Percentiles rank a stretch among this genome's conserved stretches.
Conservation (phyloP, 2,329 filamentous ascomycete genomes). For the Metarhizium sp. region DNA sequence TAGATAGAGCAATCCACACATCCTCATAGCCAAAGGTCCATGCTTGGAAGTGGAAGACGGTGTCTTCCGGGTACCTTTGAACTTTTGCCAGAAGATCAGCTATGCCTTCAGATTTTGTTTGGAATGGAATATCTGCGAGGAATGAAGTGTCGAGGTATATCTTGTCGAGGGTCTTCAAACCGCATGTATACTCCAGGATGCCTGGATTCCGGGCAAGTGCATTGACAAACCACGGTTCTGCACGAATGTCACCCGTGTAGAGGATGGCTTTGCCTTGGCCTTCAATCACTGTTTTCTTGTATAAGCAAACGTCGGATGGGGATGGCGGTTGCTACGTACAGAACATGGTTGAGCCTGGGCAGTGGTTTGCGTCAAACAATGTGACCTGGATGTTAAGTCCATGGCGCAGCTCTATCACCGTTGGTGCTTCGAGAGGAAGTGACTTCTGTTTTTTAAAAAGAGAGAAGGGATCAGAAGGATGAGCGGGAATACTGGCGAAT, state of each 20-base stretch:
- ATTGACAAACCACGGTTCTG: constrained; percentile 81
- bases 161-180: constrained; percentile 60
- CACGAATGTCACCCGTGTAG: constrained; percentile 83
- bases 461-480: not conserved
- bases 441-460: constrained; percentile 45
- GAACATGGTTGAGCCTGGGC: constrained; percentile 85
- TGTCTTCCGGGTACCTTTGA: constrained; percentile 57
- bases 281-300: constrained; percentile 55
- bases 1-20: constrained; percentile 75
- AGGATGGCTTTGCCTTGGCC: constrained; percentile 61
- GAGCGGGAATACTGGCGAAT: not conserved
- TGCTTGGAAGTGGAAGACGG: constrained; percentile 72
- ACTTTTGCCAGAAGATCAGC: constrained; percentile 64
- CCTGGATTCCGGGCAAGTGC: constrained; percentile 60
- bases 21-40: constrained; percentile 92
- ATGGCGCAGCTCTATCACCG: constrained; percentile 62
- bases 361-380: constrained; percentile 86
- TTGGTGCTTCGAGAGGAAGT: constrained; percentile 74
- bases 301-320: not conserved
- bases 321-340: constrained; percentile 27
- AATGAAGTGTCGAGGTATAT: constrained; percentile 90
- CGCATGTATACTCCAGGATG: constrained; percentile 63
- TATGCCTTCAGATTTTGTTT: constrained; percentile 65
- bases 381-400: constrained; percentile 67
- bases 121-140: constrained; percentile 34